Base-by-base conservation (phyloP, 225 moss, liverwort and hornwort genomes). In the Physcomitrellopsis africana region DNA sequence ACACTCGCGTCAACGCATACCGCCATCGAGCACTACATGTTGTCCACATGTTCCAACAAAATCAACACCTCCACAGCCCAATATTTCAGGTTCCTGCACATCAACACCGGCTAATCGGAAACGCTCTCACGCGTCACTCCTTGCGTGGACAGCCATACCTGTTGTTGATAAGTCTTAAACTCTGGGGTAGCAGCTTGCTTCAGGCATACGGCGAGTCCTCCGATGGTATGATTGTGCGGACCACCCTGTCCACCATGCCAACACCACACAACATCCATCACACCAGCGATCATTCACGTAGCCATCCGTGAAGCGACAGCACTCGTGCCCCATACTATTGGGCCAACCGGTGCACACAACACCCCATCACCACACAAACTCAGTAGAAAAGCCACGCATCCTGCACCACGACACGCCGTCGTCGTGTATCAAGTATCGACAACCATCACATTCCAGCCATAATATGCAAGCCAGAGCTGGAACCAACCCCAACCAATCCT, bases 151-250 rank as follows among this genome's bases (percentile, higher is more conserved):
- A 60, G 66, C 63, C 78, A 66, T 73, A 92, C 94, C 83, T 94
- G 89, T 74, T 83, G 82, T 77, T 93, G 93, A 63, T 95, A 95
- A 10, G 32, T 48, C 78, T 79, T 83, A 32, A 95, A 95, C 72
- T 91, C 93, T 12, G 86, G 79, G 2, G 91, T 60, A 45, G 73
- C 87, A 49, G 86, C 93, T 77, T 87, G 93, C 78, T 91, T 93
- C 6, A 95, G 79, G 79, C 95, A 95, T 11, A 95, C 93, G 52
- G 93, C 93, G 22, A 95, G 83, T 19, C 85, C 95, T 68, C 86
- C 91, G 69, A 95, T 95, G 20, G 95, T 93, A 64, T 95, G 91
- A 70, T 95, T 95, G 52, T 95, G 95, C 77, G 95, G 93, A 26
- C 95, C 95, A 53, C 95, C 95, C 90, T 92, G 81, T 10, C 75